Base-by-base conservation (phyloP, 768 basidiomycete genomes). In the Coprinopsis strossmayeri region DNA sequence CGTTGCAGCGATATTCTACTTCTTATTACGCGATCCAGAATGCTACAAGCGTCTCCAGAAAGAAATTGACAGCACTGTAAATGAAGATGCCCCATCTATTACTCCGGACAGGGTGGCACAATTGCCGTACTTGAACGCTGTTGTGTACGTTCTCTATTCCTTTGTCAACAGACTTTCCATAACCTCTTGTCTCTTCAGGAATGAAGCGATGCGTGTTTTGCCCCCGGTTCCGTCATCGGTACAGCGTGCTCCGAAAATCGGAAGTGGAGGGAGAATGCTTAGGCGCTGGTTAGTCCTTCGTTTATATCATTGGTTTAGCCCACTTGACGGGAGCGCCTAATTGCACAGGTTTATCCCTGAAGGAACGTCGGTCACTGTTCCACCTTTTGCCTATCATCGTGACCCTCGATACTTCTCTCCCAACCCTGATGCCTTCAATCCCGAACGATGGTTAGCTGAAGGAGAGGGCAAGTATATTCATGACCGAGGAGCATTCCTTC, bases 301-400 rank as follows among this genome's bases (percentile, higher is more conserved):
- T 23, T 25, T 26, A 12, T 21, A 42, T 42, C 35, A 11, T 17
- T 38, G 28, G 28, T 26, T 32, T 50, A 17, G 21, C 18, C n/a
- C 3, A 25, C 10, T 26, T 30, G 12, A 13, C 20, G 37, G 26
- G 38, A 34, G n/a, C n/a, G n/a, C n/a, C n/a, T n/a, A n/a, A n/a
- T n/a, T n/a, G n/a, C n/a, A n/a, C 13, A 72, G 71, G 44, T 67
- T 64, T 34, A 62, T 73, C 3, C 65, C 67, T 0, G 68, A 68
- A 57, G 70, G 70, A 13, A 73, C 69, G 0, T 62, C 64, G n/a
- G 57, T 66, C 9, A 56, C 57, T n/a, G 55, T 71, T 10, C 63
- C 67, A 34, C 66, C 67, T 2, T 71, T 67, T 45, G 55, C 60
- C 13, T 51, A 71, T 7, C 70, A 72, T 23, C 63, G 66, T 4